These are phyloP conservation scores for Sicyos edulis DNA, from an alignment of 306 rosid species.

Conservation along the genomic window DNA sequence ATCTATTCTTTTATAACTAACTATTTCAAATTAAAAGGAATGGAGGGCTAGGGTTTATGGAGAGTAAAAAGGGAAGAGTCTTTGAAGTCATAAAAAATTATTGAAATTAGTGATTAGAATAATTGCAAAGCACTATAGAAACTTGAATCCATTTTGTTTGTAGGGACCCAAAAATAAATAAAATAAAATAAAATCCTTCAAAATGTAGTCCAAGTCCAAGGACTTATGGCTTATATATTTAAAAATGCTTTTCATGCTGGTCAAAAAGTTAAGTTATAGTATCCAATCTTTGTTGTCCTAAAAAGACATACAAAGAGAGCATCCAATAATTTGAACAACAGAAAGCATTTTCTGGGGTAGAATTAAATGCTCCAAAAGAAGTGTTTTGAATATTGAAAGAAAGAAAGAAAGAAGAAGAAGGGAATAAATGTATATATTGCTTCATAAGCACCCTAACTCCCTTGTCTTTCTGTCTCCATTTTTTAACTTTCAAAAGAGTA, in stretches of 20 bases:
- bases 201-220: not conserved
- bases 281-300: slow-evolving; percentile 81
- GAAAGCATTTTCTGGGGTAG: slow-evolving; percentile 44
- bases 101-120: slow-evolving; percentile 7
- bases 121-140: not conserved
- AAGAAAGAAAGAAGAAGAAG: slow-evolving; percentile 19
- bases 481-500: slow-evolving; percentile 35
- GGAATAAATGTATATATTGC: slow-evolving; percentile 52
- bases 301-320: slow-evolving; percentile 81
- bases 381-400: slow-evolving; percentile 63
- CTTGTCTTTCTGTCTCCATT: slow-evolving; percentile 30
- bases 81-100: not conserved
- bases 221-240: not conserved
- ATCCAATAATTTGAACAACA: slow-evolving; percentile 68
- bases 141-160: slow-evolving; percentile 14
- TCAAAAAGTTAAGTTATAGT: slow-evolving; percentile 65
- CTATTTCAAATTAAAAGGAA: not conserved
- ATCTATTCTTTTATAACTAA: not conserved
- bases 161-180: slow-evolving; percentile 7
- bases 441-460: slow-evolving; percentile 48
- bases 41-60: not conserved
- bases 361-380: slow-evolving; percentile 53
- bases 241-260: slow-evolving; percentile 30
- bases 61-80: not conserved
- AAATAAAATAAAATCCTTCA: not conserved